A percentile compares a stretch with the other conserved stretches of the same genome.
These are phyloP conservation scores for Aspergillus udagawae DNA, from an alignment of 2,329 filamentous ascomycete genomes.

Conservation along the genomic window DNA sequence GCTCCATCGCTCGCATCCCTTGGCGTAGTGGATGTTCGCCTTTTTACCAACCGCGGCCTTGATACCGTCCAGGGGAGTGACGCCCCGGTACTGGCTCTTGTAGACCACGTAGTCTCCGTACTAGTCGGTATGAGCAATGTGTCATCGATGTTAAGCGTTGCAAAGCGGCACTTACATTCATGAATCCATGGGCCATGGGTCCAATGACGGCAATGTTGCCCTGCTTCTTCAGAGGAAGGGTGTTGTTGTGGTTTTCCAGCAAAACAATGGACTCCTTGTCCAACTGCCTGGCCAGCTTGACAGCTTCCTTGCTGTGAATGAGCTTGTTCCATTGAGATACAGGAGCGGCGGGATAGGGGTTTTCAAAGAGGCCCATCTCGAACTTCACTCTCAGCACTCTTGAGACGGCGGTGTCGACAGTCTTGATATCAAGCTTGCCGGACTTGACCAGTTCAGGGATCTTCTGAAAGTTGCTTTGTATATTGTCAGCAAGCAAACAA, in stretches of 20 bases:
- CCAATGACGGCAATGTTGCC: conserved; percentile 71
- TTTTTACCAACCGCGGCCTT: conserved; percentile 53
- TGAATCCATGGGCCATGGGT: conserved; percentile 67
- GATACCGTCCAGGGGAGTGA: conserved; percentile 68
- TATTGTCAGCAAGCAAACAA: not conserved
- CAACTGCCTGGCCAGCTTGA: conserved; percentile 58
- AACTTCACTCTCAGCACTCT: conserved; percentile 66
- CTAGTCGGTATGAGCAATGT: conserved; percentile 28
- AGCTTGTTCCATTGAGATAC: conserved; percentile 53
- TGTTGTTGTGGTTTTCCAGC: conserved; percentile 54
- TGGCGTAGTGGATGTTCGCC: conserved; percentile 60
- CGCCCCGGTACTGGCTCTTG: conserved; percentile 58
- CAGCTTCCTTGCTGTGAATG: conserved; percentile 59
- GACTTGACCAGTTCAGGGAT: conserved; percentile 62
- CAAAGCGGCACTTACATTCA: conserved; percentile 55
- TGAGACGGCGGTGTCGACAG: conserved; percentile 64
- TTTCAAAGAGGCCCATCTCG: conserved; percentile 65
- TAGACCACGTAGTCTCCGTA: conserved; percentile 73
- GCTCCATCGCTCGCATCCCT: conserved; percentile 71
- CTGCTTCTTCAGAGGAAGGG: conserved; percentile 56
- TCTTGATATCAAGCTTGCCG: conserved; percentile 55
- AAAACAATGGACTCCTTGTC: conserved; percentile 62
- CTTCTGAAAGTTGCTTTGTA: conserved; percentile 55
- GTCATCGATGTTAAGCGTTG: not conserved
- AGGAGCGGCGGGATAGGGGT: conserved; percentile 59